Base-by-base conservation (phyloP, 106 monocot genomes). In the Posidonia australis region DNA sequence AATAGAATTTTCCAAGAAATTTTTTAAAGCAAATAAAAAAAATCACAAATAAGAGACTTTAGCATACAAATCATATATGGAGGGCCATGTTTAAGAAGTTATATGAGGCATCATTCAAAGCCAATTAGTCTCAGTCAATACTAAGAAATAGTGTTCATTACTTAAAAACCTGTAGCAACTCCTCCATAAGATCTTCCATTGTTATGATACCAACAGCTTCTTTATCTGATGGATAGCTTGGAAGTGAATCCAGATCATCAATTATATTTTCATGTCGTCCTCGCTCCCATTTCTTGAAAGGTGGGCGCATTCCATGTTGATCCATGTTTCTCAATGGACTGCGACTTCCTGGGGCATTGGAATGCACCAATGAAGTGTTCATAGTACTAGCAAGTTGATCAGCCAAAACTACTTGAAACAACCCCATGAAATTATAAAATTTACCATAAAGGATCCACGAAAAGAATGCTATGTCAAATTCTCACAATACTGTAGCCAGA, bases 171-270 rank as follows among this genome's bases (percentile, higher is more conserved):
- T 99, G 98, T 64, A 99, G 76, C 58, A 99, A 64, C 79, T 99
- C 91, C 77, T 99, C 98, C 83, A 99, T 99, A 61, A 99, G 83
- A 74, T 99, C 91, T 79, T 99, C 98, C 98, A 99, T 99, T 48
- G 98, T 99, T 70, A 99, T 99, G 72, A 99, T 99, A 51, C 98
- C 98, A 60, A 99, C 77, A 25, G 85, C 98, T 75, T 85, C 91
- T 53, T 88, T 88, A 74, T 88, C 88, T 60, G 68, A 66, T 54
- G 81, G 74, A 78, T 91, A 85, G 71, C 81, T 91, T 47, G 98
- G 87, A 66, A 99, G 77, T 55, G 88, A 79, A 47, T 88, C 85
- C 11, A 75, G 72, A 75, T 82, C 73, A 78, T 88, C 83, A 75
- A 91, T 84, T 71, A 99, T 91, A 77, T 87, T 87, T 62, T 80